Evolutionary conservation across 257 asterid species (phyloP).

Genomic region (Solanum dulcamara): DNA sequence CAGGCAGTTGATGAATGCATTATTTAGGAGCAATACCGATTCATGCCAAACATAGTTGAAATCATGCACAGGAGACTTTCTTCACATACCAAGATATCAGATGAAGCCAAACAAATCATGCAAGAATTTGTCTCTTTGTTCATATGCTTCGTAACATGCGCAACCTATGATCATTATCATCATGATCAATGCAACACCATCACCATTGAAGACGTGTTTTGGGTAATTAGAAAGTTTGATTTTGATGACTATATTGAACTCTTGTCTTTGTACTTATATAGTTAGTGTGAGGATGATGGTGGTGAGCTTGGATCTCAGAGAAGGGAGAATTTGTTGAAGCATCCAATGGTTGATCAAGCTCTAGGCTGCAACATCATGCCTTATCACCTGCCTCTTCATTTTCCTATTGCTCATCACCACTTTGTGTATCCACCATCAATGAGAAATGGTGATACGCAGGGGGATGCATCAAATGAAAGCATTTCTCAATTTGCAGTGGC

Average conservation of each 20-base stretch:
- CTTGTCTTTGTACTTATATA: not conserved
- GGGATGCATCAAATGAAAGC: not conserved
- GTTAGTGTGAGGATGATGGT: not conserved
- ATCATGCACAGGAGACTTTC: not conserved
- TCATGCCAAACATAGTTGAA: not conserved
- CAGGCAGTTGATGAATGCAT: not conserved
- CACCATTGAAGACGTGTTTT: not conserved
- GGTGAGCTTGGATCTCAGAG: not conserved
- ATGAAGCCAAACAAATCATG: not conserved
- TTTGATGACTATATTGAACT: not conserved
- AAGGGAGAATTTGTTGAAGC: not conserved
- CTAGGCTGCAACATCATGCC: not conserved
- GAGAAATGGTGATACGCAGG: not conserved
- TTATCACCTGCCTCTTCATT: not conserved
- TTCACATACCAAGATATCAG: not conserved
- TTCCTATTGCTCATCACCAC: not conserved
- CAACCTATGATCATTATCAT: not conserved
- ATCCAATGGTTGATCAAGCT: not conserved
- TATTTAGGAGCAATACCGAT: not conserved
- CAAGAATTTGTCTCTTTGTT: not conserved
- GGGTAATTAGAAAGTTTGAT: not conserved
- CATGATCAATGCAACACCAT: not conserved
- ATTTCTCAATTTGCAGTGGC: not conserved
- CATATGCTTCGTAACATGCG: not conserved
- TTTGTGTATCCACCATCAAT: not conserved